These are phyloP conservation scores for Cokeromyces recurvatus DNA, from an alignment of 371 early-diverging fungal species.

Conservation along the genomic window DNA sequence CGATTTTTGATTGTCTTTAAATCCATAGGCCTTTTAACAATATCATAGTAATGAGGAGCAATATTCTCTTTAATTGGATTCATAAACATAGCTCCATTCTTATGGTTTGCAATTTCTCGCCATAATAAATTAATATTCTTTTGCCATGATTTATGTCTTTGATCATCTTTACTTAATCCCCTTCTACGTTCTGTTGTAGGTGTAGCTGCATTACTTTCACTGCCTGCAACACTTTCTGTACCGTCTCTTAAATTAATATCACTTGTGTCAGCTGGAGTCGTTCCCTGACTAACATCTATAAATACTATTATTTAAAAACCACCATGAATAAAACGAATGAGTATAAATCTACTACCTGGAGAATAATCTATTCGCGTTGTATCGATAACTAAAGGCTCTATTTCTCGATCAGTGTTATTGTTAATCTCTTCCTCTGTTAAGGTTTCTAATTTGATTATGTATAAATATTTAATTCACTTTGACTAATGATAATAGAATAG, in stretches of 20 bases:
- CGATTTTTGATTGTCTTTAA: constrained; percentile 78
- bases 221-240: constrained; percentile 26
- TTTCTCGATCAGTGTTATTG: too few species aligned
- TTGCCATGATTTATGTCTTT: constrained; percentile 54
- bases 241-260: constrained; percentile 14
- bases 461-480: too few species aligned
- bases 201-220: constrained; percentile 24
- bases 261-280: constrained; percentile 19
- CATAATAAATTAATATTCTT: constrained; percentile 74
- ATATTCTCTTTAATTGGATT: constrained; percentile 74
- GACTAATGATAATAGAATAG: too few species aligned
- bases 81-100: constrained; percentile 79
- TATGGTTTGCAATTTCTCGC: constrained; percentile 84
- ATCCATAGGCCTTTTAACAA: constrained; percentile 81
- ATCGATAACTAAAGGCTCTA: constrained; percentile 4
- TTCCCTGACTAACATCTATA: constrained; percentile 15
- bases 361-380: constrained; percentile 14
- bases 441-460: too few species aligned
- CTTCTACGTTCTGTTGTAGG: constrained; percentile 8
- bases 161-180: constrained; percentile 17
- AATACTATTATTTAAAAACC: background rate
- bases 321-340: background rate
- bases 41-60: constrained; percentile 71
- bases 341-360: constrained; percentile 15
- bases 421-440: too few species aligned